Evolutionary conservation across 495 filamentous ascomycete genomes (phyloP).

Genomic region (Rhizodiscina lignyota): DNA sequence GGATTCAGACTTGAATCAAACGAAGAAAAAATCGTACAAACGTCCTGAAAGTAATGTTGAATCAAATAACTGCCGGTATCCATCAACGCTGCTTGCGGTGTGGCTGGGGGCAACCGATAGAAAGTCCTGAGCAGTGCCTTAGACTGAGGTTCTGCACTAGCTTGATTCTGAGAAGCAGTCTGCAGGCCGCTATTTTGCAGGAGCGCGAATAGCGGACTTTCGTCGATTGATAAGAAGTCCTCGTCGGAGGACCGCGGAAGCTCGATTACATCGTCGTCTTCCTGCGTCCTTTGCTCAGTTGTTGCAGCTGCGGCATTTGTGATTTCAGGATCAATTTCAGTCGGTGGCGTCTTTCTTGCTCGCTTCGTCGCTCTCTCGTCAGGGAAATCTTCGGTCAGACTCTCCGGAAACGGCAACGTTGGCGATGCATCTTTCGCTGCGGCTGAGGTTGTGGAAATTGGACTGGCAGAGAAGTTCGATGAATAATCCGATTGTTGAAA

Average conservation of each 20-base stretch:
- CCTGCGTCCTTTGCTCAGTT: neutral
- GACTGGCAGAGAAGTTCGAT: no score
- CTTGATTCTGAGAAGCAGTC: conserved; percentile 9
- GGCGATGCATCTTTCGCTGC: neutral
- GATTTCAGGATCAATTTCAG: neutral
- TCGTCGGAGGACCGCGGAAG: neutral
- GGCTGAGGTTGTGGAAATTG: no score
- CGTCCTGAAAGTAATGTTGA: conserved; percentile 44
- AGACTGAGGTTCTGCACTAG: neutral
- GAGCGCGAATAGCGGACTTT: no score
- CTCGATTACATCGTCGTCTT: neutral
- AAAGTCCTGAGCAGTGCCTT: conserved; percentile 2
- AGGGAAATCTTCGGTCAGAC: neutral
- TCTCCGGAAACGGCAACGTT: neutral
- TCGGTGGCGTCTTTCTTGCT: neutral
- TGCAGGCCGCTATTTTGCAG: neutral
- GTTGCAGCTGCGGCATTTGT: no score
- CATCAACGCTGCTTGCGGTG: neutral
- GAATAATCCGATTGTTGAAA: conserved; percentile 9
- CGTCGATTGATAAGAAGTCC: no score
- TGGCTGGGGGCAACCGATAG: neutral
- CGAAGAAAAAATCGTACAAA: conserved; percentile 38
- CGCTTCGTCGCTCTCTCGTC: neutral
- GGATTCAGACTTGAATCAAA: conserved; percentile 43
- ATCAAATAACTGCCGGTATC: conserved; percentile 31